Evolutionary conservation across 345 rosid species (phyloP).

Genomic region (Aquilaria malaccensis): DNA sequence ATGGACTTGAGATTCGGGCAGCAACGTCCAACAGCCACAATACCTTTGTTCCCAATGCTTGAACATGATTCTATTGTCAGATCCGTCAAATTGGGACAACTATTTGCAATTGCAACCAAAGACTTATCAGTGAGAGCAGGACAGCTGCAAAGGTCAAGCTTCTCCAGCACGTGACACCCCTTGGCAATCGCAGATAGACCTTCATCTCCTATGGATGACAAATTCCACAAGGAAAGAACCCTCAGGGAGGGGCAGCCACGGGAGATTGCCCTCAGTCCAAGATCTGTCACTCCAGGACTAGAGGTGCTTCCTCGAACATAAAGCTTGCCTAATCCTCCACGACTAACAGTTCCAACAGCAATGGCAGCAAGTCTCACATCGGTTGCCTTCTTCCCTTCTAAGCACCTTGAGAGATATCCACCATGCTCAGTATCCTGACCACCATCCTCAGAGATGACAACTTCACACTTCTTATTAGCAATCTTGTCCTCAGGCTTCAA

Average conservation of each 20-base stretch:
- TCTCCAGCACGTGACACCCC: slow-evolving; percentile 68
- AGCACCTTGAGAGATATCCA: slow-evolving; percentile 69
- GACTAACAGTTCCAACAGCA: slow-evolving; percentile 76
- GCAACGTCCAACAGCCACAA: slow-evolving; percentile 52
- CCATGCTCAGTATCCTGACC: slow-evolving; percentile 35
- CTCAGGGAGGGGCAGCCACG: slow-evolving; percentile 70
- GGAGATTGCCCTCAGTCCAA: slow-evolving; percentile 69
- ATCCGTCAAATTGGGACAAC: slow-evolving; percentile 68
- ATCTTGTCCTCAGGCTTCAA: slow-evolving; percentile 4
- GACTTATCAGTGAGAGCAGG: slow-evolving; percentile 53
- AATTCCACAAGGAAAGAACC: slow-evolving; percentile 69
- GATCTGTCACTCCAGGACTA: slow-evolving; percentile 43
- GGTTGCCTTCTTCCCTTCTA: slow-evolving; percentile 89
- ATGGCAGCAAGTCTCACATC: slow-evolving; percentile 84
- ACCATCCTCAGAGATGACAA: slow-evolving; percentile 16
- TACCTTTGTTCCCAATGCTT: slow-evolving; percentile 68
- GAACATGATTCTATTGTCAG: slow-evolving; percentile 68
- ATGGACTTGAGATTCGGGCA: slow-evolving; percentile 68
- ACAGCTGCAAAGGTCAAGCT: slow-evolving; percentile 72
- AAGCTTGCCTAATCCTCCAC: slow-evolving; percentile 85
- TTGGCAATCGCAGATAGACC: slow-evolving; percentile 69
- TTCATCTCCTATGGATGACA: slow-evolving; percentile 55
- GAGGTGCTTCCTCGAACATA: slow-evolving; percentile 47
- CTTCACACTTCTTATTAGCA: slow-evolving; percentile 12
- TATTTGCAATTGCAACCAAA: slow-evolving; percentile 55